Percentiles rank a stretch among this genome's conserved stretches.
These are phyloP conservation scores for Tinospora cordifolia DNA, from an alignment of 164 flowering plant species.

Conservation along the genomic window DNA sequence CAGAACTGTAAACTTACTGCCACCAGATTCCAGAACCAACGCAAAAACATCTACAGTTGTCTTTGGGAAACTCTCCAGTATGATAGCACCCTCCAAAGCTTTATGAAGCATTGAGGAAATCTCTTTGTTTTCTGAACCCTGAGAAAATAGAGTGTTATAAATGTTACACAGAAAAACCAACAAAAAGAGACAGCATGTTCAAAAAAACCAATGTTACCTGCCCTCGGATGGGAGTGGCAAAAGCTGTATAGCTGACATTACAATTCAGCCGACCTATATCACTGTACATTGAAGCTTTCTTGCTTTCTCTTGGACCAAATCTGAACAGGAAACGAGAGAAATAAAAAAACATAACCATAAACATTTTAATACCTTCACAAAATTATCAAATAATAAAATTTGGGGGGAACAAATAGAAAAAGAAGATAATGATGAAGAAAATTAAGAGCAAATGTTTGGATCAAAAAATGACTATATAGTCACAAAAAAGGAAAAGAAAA, in stretches of 20 bases:
- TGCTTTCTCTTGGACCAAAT: constrained; percentile 98
- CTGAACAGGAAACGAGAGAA: constrained; percentile 26
- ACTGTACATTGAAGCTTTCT: constrained; percentile 94
- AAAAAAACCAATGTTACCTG: constrained; percentile 44
- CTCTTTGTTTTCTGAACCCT: constrained; percentile 85
- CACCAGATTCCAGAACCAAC: constrained; percentile 91
- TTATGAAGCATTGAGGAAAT: constrained; percentile 84
- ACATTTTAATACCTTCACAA: neutral
- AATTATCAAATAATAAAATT: neutral
- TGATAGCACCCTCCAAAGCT: constrained; percentile 90
- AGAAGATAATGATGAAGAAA: neutral
- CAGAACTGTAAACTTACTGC: constrained; percentile 46
- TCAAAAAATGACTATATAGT: neutral
- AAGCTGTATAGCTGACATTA: constrained; percentile 80
- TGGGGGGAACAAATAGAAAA: neutral
- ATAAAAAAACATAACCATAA: neutral
- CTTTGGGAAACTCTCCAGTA: constrained; percentile 84
- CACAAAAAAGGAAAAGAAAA: neutral
- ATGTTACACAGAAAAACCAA: neutral
- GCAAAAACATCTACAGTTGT: constrained; percentile 98
- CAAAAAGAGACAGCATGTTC: neutral
- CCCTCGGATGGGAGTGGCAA: constrained; percentile 59
- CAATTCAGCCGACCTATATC: constrained; percentile 86
- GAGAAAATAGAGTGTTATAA: constrained; percentile 5
- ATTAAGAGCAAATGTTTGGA: neutral